Percentiles rank a stretch among this genome's conserved stretches.
Evolutionary conservation across 2,329 filamentous ascomycete genomes (phyloP).

Genomic region (Sporothrix mexicana): DNA sequence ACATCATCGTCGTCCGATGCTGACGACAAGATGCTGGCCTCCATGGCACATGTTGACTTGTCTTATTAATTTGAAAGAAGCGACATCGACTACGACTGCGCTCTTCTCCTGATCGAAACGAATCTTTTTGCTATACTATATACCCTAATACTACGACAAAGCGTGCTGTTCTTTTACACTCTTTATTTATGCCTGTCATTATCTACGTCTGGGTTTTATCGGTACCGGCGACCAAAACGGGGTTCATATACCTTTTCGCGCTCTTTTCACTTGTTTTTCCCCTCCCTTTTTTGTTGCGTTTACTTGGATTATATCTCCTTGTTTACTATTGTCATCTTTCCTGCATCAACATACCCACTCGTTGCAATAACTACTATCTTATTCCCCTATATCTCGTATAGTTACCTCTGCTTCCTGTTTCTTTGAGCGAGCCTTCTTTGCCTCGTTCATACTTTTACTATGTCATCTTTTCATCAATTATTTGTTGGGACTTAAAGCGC

Average conservation of each 20-base stretch:
- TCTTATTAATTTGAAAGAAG: slow-evolving; percentile 35
- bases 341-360: slow-evolving; percentile 28
- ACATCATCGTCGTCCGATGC: slow-evolving; percentile 31
- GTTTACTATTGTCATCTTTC: slow-evolving; percentile 2
- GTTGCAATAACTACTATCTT: slow-evolving; percentile 10
- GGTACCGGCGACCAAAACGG: slow-evolving; percentile 13
- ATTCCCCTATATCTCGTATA: not conserved
- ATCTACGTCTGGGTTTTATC: not conserved
- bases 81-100: not conserved
- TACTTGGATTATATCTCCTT: not conserved
- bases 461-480: slow-evolving; percentile 14
- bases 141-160: slow-evolving; percentile 23
- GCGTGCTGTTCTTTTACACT: slow-evolving; percentile 17
- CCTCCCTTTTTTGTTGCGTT: not conserved
- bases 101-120: not conserved
- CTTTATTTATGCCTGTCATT: not conserved
- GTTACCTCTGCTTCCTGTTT: slow-evolving; percentile 13
- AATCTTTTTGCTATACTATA: not conserved
- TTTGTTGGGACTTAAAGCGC: slow-evolving; percentile 36
- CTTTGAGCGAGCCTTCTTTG: not conserved
- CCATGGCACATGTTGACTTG: slow-evolving; percentile 40
- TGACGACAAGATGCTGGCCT: slow-evolving; percentile 37
- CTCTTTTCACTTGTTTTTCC: not conserved
- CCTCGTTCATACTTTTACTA: not conserved
- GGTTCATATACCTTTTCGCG: not conserved